Percentiles rank a stretch among this genome's conserved stretches.
These are phyloP conservation scores for Penicillium silybi DNA, from an alignment of 495 filamentous ascomycete genomes.

Conservation along the genomic window DNA sequence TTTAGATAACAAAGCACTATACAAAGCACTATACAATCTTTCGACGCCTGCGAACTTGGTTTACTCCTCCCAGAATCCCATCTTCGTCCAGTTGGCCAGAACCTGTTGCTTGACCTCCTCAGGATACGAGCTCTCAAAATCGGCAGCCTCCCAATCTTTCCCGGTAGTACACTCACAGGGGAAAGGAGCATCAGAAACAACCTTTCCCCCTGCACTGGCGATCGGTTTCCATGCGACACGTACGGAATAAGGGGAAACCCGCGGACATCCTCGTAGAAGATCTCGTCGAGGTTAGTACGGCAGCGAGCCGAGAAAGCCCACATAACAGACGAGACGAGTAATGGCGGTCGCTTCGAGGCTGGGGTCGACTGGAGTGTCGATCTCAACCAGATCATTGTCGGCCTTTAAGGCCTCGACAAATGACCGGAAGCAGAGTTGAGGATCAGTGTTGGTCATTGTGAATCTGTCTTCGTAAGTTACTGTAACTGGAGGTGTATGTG, in stretches of 20 bases:
- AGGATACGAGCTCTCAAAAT: constrained; percentile 34
- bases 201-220: constrained; percentile 31
- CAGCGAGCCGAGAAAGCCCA: constrained; percentile 43
- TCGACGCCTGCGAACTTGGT: constrained; percentile 15
- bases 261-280: constrained; percentile 34
- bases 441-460: constrained; percentile 11
- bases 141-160: constrained; percentile 27
- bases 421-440: constrained; percentile 31
- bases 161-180: constrained; percentile 33
- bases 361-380: constrained; percentile 32
- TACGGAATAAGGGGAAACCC: constrained; percentile 41
- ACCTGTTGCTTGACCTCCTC: constrained; percentile 34
- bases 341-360: constrained; percentile 38
- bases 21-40: constrained; percentile 33
- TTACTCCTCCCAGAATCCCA: constrained; percentile 30
- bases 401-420: constrained; percentile 32
- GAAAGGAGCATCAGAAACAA: constrained; percentile 37
- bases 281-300: constrained; percentile 33
- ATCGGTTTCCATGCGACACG: constrained; percentile 30
- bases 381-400: constrained; percentile 36
- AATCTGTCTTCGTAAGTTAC: background rate
- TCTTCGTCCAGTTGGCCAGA: constrained; percentile 26
- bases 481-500: too few relatives aligned
- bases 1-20: too few relatives aligned
- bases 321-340: constrained; percentile 37